Base-by-base conservation (phyloP, 1,139 yeast species). In the Blastobotrys indianensis region DNA sequence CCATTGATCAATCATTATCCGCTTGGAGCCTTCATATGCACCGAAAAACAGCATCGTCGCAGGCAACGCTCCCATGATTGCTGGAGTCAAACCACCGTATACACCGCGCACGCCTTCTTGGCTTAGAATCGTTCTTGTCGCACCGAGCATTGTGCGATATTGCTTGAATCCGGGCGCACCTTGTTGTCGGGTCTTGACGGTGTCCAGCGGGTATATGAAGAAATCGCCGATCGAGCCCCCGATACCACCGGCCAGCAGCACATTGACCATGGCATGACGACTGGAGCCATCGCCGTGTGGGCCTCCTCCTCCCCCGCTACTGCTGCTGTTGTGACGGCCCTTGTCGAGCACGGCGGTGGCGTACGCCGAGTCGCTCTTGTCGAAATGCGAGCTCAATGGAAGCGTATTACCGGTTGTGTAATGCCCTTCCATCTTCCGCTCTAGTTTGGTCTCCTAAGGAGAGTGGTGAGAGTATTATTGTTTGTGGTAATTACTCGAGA, bases 191-290 rank as follows among this genome's bases (percentile, higher is more conserved):
- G 98, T 92, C 64, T 92, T 92, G 35, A 94, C 96, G 0, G 98
- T 92, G 61, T 92, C 98, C 39, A 92, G 69, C 1, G 97, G 90
- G 65, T 92, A 97, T 97, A 92, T 92, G 41, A 80, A 70, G 1
- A 94, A 76, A 60, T 92, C 98, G 12, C 97, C 98, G 33, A 90
- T 79, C 50, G 86, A 80, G 1, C 98, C 98, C 7, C 98, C 98
- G 42, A 90, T 69, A 1, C 96, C 97, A 35, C 98, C 98, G 0
- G 97, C 96, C 31, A 67, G 41, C 25, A 56, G 48, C 17, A 57
- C 58, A 42, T 57, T 52, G 15, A 40, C 13, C 51, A 48, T 48
- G 15, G 48, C 32, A 42, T 48, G 46, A 8, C 39, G 44, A 17
- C 30, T 34, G 31, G 13, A 9, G 4, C 17, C 38, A 16, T 35